Evolutionary conservation across 352 stramenopile species (phyloP), one percentile per base, ranked within the genome.

Genomic region (Phytophthora palmivora): DNA sequence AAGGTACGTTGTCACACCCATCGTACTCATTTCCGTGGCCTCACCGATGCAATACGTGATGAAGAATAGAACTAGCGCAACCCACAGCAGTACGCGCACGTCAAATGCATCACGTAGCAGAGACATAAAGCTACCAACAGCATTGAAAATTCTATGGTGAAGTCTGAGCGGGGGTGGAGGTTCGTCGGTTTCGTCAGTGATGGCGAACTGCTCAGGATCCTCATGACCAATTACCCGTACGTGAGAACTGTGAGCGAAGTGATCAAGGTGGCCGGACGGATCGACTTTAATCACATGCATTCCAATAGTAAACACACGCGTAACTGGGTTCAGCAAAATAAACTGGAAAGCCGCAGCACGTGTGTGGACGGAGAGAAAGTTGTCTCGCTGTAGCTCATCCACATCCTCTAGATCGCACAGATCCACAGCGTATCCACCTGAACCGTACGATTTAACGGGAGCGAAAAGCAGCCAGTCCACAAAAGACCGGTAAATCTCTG

Each of bases 281-380:
- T 80, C 79, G 38, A 94, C 81, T 41, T 74, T 87, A 61, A 96
- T 91, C 4, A 94, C 85, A 57, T 96, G 88, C 68, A 83, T 88
- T 32, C 85, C 87, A 54, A 95, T 82, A 11, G 89, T 96, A 49
- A 97, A 93, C 3, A 97, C 82, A n/a, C 86, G 80, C n/a, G 89
- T 96, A 32, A 94, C 72, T 0, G 89, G 89, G 47, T 97, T 97
- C 44, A 96, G 70, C 30, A 97, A 69, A 50, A 87, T 91, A 44
- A 97, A 97, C 55, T 94, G 84, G 53, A 97, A 76, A 33, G 87
- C 83, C 9, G 89, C 79, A 22, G 88, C 85, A n/a, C 89, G 87
- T 21, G 89, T 96, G 6, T 87, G 67, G 19, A 91, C 72, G 0
- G 87, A 88, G 18, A 97, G 72, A 72, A 83, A 96, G 12, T 81